Conservation (phyloP, 208 protist species). For the Leishmania martiniquensis region DNA sequence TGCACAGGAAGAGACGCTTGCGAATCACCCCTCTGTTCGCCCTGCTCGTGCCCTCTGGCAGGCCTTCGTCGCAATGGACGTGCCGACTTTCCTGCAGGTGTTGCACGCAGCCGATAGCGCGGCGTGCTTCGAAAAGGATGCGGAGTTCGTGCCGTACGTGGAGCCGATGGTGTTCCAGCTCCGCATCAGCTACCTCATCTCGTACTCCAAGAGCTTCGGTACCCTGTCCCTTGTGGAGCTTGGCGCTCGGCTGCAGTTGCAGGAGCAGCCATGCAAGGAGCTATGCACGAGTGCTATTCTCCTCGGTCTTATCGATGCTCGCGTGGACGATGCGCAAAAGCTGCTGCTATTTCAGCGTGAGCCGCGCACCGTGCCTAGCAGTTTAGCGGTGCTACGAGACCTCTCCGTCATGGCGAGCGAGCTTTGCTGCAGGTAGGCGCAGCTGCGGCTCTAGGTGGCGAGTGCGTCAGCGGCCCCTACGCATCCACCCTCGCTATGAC, state of each 20-base stretch:
- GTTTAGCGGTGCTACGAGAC: constrained; percentile 7
- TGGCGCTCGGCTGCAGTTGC: constrained; percentile 79
- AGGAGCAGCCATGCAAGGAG: constrained; percentile 75
- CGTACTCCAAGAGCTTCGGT: constrained; percentile 92
- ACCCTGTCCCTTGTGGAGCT: constrained; percentile 46
- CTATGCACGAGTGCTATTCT: constrained; percentile 94
- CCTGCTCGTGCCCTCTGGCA: constrained; percentile 43
- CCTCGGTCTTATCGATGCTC: constrained; percentile 78
- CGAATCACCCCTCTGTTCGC: constrained; percentile 24
- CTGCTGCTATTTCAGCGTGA: constrained; percentile 37
- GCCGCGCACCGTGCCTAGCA: constrained; percentile 13
- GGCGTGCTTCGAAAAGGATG: constrained; percentile 80
- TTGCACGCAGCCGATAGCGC: constrained; percentile 60
- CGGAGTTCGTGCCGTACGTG: constrained; percentile 91
- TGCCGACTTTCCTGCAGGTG: constrained; percentile 88
- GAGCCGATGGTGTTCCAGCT: constrained; percentile 92
- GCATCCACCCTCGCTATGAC: neutral
- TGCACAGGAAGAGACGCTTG: constrained; percentile 46
- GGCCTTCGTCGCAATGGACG: constrained; percentile 43
- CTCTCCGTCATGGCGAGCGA: constrained; percentile 18
- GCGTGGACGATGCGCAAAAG: constrained; percentile 37
- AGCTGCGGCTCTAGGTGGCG: neutral
- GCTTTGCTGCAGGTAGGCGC: constrained; percentile 12
- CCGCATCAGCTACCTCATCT: constrained; percentile 89
- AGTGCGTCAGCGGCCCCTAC: neutral